These are phyloP conservation scores for cucumber (Cucumis sativus) DNA, from an alignment of 306 rosid genomes.

Conservation along the genomic window Cucumber_9930_V3 NC_026658.2:8383501-8384000, in stretches of 20 bases:
- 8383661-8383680: too few relatives aligned
- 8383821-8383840: neutral
- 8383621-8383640: neutral
- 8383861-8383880: neutral
- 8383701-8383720: too few relatives aligned
- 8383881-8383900: neutral
- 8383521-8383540: too few relatives aligned
- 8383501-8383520: too few relatives aligned
- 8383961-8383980: neutral
- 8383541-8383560: too few relatives aligned
- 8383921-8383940: neutral
- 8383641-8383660: too few relatives aligned
- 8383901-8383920: neutral
- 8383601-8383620: too few relatives aligned
- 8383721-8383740: too few relatives aligned
- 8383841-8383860: neutral
- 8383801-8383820: neutral
- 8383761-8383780: neutral
- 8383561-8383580: too few relatives aligned
- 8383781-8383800: neutral
- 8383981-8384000: too few relatives aligned
- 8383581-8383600: neutral
- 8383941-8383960: neutral
- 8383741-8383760: neutral
- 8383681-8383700: too few relatives aligned